Evolutionary conservation across 352 stramenopile species (phyloP), one percentile per base, ranked within the genome.

Genomic region (Phytophthora sojae): DNA sequence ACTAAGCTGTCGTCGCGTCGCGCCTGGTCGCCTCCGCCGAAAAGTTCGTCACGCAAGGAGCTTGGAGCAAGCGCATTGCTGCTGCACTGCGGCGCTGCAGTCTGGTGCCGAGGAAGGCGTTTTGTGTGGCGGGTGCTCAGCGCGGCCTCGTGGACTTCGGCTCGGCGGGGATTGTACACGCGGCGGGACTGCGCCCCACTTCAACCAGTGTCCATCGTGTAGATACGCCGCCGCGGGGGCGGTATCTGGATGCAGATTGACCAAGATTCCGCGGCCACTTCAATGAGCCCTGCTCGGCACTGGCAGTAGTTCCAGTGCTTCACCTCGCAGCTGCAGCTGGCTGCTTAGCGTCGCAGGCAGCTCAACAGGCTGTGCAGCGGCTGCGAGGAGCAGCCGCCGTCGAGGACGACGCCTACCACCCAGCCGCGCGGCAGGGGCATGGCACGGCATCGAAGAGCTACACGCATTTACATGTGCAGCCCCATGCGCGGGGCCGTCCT

Each of bases 201-300:
- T 52, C 45, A 52, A 52, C 45, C 11, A 52, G 45, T 23, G 17
- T 52, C 45, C 19, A n/a, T 55, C 1, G 42, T 44, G 32, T 70
- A 70, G 63, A 70, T 65, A 55, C 45, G 45, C n/a, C 32, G 54
- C 53, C 14, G 19, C 23, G 9, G 26, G 26, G 26, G 32, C 3
- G 29, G 45, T 52, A 62, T 71, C 64, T 67, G 37, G 64, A 61
- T 61, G 25, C 64, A 57, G 37, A 12, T 3, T 4, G 32, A 30
- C 26, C 35, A 44, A 47, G 39, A 47, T 17, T 47, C 19, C 45
- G 45, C 45, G n/a, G 3, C 45, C 17, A 26, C n/a, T 52, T 52
- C 45, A 26, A 29, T 52, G 45, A 26, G 45, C 6, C 6, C 45
- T 51, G 44, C 44, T 51, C 19, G 44, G 44, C 44, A 25, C 45